Conservation (phyloP, 2,329 filamentous ascomycete genomes). For the Pseudogymnoascus sp. region DNA sequence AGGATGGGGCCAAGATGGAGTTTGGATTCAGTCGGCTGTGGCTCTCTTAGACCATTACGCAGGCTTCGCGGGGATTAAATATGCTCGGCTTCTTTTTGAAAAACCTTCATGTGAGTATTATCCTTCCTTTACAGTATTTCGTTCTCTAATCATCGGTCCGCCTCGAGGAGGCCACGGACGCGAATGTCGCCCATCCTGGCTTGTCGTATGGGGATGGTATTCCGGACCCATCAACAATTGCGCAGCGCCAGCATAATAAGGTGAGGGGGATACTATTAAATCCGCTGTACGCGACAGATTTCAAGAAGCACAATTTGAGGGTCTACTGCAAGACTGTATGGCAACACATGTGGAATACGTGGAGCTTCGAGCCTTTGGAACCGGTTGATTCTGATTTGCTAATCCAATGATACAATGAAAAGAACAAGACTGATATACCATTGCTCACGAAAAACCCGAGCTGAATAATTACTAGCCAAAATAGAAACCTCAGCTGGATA, state of each 20-base stretch:
- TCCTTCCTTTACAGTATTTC: not conserved
- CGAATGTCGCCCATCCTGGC: not conserved
- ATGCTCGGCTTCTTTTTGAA: constrained; percentile 7
- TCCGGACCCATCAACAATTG: not conserved
- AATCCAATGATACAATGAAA: not conserved
- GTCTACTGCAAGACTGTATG: constrained; percentile 11
- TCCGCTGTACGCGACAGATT: constrained; percentile 1
- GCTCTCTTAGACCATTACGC: constrained; percentile 4
- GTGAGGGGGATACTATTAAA: constrained; percentile 7
- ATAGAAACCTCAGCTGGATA: not conserved
- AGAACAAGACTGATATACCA: not conserved
- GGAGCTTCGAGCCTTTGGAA: constrained; percentile 6
- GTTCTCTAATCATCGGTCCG: not conserved
- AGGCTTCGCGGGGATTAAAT: not conserved
- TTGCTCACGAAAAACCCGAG: not conserved
- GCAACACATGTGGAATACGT: constrained; percentile 13
- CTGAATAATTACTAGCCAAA: not conserved
- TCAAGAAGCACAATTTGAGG: constrained; percentile 13
- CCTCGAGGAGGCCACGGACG: not conserved
- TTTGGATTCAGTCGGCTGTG: not conserved
- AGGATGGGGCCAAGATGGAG: not conserved
- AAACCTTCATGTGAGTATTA: constrained; percentile 11
- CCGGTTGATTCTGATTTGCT: not conserved
- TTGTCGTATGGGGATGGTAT: not conserved
- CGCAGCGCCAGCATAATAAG: constrained; percentile 10